phyloP scores from a whole-genome alignment of 2,329 filamentous ascomycete species.

The Graphiopsis chlorocephala region DNA sequence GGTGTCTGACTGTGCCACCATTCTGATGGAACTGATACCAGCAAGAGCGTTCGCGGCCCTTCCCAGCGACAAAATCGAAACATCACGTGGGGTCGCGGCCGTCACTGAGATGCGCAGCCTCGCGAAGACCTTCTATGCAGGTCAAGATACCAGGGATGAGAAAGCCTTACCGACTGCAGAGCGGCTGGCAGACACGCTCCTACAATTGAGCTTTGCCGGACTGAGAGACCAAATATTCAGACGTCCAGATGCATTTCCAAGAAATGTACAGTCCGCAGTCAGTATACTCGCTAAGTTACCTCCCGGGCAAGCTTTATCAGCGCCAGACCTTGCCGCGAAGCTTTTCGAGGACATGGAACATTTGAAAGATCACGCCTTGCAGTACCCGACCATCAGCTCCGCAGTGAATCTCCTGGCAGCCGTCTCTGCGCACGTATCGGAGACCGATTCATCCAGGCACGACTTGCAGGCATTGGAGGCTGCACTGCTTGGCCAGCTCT shows the following conservation, averaged over 20 bases:
- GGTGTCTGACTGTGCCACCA: slow-evolving; percentile 8
- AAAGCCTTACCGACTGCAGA: background rate
- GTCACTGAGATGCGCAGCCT: background rate
- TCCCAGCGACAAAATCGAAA: background rate
- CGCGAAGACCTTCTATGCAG: background rate
- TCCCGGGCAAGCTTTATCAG: background rate
- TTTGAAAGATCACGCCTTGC: background rate
- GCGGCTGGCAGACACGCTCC: background rate
- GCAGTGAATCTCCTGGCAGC: background rate
- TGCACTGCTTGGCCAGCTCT: slow-evolving; percentile 4
- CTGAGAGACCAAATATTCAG: background rate
- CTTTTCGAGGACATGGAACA: background rate
- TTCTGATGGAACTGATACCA: slow-evolving; percentile 14
- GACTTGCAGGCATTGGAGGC: background rate
- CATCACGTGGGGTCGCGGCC: too few species aligned
- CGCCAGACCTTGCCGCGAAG: background rate
- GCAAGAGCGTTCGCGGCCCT: slow-evolving; percentile 9
- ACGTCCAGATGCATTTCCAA: background rate
- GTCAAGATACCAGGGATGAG: background rate
- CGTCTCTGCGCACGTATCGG: background rate
- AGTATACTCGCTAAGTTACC: slow-evolving; percentile 1
- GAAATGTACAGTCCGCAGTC: background rate
- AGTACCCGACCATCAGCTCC: slow-evolving; percentile 4
- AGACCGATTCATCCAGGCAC: background rate
- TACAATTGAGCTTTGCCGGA: background rate